These are phyloP conservation scores for Colletotrichum sp. DNA, from an alignment of 2,329 filamentous ascomycete genomes.

Conservation along the genomic window DNA sequence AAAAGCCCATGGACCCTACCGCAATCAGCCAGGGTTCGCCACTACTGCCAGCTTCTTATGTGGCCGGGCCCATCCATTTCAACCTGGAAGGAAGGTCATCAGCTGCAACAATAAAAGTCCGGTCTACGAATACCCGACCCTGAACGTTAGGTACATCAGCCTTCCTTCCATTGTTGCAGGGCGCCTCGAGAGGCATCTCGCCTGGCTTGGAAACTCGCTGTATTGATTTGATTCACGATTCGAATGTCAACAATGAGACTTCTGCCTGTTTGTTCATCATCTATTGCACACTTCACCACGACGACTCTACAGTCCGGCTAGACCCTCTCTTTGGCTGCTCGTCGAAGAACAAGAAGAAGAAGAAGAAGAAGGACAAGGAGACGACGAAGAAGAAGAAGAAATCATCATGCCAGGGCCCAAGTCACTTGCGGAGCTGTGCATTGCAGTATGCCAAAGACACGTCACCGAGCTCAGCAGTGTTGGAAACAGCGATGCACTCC, in stretches of 20 bases:
- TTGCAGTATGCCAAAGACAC: constrained; percentile 57
- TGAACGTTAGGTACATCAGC: neutral
- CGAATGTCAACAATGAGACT: constrained; percentile 1
- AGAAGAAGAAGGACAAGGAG: neutral
- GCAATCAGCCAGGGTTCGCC: neutral
- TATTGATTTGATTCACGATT: neutral
- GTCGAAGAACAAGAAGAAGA: neutral
- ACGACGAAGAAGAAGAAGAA: neutral
- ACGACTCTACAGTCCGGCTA: neutral
- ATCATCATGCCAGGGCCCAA: constrained; percentile 34
- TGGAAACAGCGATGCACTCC: constrained; percentile 65
- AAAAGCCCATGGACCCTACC: neutral
- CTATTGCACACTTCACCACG: neutral
- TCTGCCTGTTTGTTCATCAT: neutral
- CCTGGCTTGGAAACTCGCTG: neutral
- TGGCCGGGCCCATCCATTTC: neutral
- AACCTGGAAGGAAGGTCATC: neutral
- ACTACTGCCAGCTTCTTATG: neutral
- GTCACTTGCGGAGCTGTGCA: constrained; percentile 57
- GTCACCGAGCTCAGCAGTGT: constrained; percentile 68
- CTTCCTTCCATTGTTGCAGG: neutral
- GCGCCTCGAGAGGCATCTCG: neutral
- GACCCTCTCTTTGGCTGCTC: neutral
- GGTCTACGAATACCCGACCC: neutral
- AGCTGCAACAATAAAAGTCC: constrained; percentile 1